Conservation (phyloP, 352 stramenopile species). For the Phytophthora aleatoria region DNA sequence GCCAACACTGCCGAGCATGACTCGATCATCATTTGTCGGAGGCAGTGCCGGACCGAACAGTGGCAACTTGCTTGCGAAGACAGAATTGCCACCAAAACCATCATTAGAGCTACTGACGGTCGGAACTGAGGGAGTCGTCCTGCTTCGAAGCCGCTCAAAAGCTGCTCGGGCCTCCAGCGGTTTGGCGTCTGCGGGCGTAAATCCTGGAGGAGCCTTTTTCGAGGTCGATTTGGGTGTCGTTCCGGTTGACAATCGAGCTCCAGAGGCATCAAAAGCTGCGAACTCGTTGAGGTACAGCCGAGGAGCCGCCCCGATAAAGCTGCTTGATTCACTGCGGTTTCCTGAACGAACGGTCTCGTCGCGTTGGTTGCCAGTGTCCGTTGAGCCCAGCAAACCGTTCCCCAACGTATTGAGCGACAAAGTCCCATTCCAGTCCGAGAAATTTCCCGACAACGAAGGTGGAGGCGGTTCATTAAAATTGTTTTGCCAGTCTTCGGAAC, state of each 20-base stretch:
- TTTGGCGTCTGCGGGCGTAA: slow-evolving; percentile 62
- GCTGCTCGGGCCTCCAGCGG: slow-evolving; percentile 51
- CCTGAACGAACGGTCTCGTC: slow-evolving; percentile 5
- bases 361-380: slow-evolving; percentile 7
- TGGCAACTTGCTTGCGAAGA: slow-evolving; percentile 52
- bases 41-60: slow-evolving; percentile 45
- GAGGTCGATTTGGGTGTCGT: slow-evolving; percentile 1
- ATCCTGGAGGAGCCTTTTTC: slow-evolving; percentile 56
- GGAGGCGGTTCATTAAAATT: slow-evolving; percentile 8
- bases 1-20: slow-evolving; percentile 14
- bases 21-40: slow-evolving; percentile 5
- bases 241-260: slow-evolving; percentile 2
- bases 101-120: slow-evolving; percentile 3
- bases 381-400: background rate
- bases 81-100: slow-evolving; percentile 21
- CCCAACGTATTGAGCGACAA: slow-evolving; percentile 23
- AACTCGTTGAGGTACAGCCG: slow-evolving; percentile 19
- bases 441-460: slow-evolving; percentile 12
- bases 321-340: slow-evolving; percentile 14
- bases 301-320: slow-evolving; percentile 14
- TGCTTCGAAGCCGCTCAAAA: slow-evolving; percentile 46
- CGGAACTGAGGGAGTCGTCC: background rate
- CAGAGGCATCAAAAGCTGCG: slow-evolving; percentile 17
- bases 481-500: slow-evolving; percentile 25
- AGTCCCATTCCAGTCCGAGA: slow-evolving; percentile 19